Base-by-base conservation (phyloP, 441 rosid species). In the Gossypium schwendimanii region DNA sequence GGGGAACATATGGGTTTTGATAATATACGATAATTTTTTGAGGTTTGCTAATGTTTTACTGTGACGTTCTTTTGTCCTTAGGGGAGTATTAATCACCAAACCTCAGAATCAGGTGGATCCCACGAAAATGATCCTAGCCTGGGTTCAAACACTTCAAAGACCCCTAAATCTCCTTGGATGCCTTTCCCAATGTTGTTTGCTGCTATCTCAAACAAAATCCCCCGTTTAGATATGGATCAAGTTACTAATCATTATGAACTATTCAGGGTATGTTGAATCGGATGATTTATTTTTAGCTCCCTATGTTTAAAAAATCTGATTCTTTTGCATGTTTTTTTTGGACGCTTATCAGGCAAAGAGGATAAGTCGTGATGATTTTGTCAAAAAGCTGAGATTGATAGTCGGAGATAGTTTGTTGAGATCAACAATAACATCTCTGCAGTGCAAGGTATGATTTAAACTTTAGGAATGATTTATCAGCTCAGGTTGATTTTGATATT, bases 161-260 rank as follows among this genome's bases (percentile, higher is more conserved):
- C 76, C 71, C 97, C 97, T 15, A 93, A 84, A 79, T 96, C 97
- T 52, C 98, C 99, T 44, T 96, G 94, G 91, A 87, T 96, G 96
- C 97, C 98, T 49, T 91, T 96, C 59, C 88, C 94, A 23, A 79
- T 78, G 84, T 72, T 96, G 82, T 90, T 96, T 86, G 88, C 90
- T 77, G 97, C 94, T 10, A 89, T 96, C 41, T 81, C 97, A 2
- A 80, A 75, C 57, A 87, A 87, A 83, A 83, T 96, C 74, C 81
- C 92, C 33, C 77, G 68, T 18, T 63, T 73, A 18, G 86, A 85
- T 21, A 96, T 96, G 99, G 87, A 85, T 0, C 57, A 73, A 24
- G 76, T 96, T 68, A 21, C 74, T 60, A 69, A 73, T 55, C 76
- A 86, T 68, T 96, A 93, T 77, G 84, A 85, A 53, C 74, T 71